Evolutionary conservation across 148 eudicot species (phyloP).

Genomic region (Tetragonia tetragonoides): DNA sequence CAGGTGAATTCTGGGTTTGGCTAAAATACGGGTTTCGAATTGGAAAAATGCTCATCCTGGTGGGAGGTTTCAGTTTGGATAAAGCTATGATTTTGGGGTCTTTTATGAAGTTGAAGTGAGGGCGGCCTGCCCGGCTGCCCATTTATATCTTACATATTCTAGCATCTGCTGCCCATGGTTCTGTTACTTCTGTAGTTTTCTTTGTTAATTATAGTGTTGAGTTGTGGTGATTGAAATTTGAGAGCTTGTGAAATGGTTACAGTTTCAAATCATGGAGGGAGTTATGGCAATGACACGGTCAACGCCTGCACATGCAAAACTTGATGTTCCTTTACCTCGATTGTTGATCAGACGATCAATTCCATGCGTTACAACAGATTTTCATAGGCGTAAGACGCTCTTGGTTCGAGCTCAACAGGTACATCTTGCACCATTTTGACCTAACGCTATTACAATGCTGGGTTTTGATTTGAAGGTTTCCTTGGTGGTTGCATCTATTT

Average conservation of each 20-base stretch:
- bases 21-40: background rate
- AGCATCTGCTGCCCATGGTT: background rate
- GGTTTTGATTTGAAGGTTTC: background rate
- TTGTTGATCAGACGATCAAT: conserved; percentile 11
- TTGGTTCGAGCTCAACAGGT: conserved; percentile 63
- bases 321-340: conserved; percentile 30
- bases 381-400: conserved; percentile 16
- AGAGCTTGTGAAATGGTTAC: background rate
- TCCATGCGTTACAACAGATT: conserved; percentile 25
- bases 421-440: conserved; percentile 1
- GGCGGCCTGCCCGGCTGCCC: background rate
- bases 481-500: background rate
- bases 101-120: background rate
- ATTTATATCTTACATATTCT: background rate
- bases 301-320: conserved; percentile 14
- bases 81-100: background rate
- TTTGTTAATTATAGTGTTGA: background rate
- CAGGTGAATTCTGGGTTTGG: background rate
- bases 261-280: conserved; percentile 35
- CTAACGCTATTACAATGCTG: background rate
- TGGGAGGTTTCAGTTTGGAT: background rate
- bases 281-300: conserved; percentile 28
- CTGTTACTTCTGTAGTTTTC: background rate
- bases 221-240: background rate
- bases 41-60: background rate